Evolutionary conservation across 2,329 filamentous ascomycete genomes (phyloP).

Genomic region (Pyrenochaeta sp.): DNA sequence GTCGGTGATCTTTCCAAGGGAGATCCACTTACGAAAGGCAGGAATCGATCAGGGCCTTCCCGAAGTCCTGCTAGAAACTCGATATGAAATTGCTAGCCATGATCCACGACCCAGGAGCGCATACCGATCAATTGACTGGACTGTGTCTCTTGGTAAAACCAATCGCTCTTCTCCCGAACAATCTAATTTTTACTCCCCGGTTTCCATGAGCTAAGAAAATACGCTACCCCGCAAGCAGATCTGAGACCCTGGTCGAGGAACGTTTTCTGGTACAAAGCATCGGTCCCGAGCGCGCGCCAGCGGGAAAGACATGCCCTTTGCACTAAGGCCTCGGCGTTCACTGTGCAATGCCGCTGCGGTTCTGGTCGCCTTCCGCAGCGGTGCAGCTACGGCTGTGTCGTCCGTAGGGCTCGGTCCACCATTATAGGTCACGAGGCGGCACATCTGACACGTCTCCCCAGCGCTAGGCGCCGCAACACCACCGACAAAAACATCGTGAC

Average conservation of each 20-base stretch:
- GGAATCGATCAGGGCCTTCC: neutral
- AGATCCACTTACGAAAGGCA: conserved; percentile 4
- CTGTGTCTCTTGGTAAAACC: conserved; percentile 5
- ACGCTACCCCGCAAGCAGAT: conserved; percentile 46
- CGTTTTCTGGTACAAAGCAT: conserved; percentile 19
- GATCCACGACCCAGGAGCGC: conserved; percentile 5
- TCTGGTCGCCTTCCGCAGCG: conserved; percentile 25
- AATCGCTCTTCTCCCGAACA: conserved; percentile 6
- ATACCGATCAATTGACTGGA: neutral
- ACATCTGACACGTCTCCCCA: conserved; percentile 31
- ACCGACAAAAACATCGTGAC: conserved; percentile 41
- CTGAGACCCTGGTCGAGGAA: conserved; percentile 24
- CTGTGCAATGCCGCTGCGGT: conserved; percentile 21
- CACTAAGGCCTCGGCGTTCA: conserved; percentile 21
- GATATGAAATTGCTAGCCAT: conserved; percentile 1
- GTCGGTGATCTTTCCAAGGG: conserved; percentile 16
- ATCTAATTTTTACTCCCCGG: conserved; percentile 15
- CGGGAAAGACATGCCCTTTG: conserved; percentile 22
- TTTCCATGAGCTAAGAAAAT: conserved; percentile 39
- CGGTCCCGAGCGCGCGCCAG: conserved; percentile 15
- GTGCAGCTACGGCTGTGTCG: conserved; percentile 13
- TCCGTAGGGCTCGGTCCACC: conserved; percentile 19
- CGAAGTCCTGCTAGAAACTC: neutral
- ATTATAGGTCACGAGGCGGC: conserved; percentile 32
- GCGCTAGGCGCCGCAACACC: conserved; percentile 37